Base-by-base conservation (phyloP, 257 asterid genomes). In the Leptodermis oblonga region DNA sequence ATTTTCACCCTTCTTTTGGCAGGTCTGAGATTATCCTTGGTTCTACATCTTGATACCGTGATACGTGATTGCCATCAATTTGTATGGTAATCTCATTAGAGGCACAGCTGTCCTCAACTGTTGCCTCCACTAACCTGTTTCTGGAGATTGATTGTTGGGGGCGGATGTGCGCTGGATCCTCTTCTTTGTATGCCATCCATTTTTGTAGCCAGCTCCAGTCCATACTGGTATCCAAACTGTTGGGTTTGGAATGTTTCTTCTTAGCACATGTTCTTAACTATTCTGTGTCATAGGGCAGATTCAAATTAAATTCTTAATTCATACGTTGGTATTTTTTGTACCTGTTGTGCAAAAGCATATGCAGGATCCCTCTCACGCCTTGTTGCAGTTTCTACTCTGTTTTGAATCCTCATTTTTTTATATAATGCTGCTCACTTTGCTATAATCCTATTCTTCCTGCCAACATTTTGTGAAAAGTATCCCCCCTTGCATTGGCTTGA, bases 331-430 rank as follows among this genome's bases (percentile, higher is more conserved):
- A n/a, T 15, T 18, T 7, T 4, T 3, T 34, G 5, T 78, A 82
- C 90, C 84, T 82, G 86, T 64, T 85, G 90, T 56, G 90, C 79
- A 74, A 82, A 85, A 34, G 90, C 90, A 42, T 85, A 85, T 11
- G 90, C 90, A 23, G 82, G 81, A 54, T 87, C 90, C 75, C 87
- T 76, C 72, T 85, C 90, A 1, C 90, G 87, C 72, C 87, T 80
- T 4, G 87, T 80, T 43, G 90, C 87, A 31, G 90, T 87, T 59
- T 85, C 90, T 1, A 82, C 61, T 65, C 72, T 69, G 77, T 75
- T 72, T 70, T 74, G 86, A 69, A 67, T 74, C 70, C 90, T 78
- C 84, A 74, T 76, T 68, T 79, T 80, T 8, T 84, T n/a, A 76
- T 48, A 80, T 76, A 43, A 60, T 81, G 42, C 90, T 82, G 55